Conservation (phyloP, 1,284 basidiomycete species). For the Apiotrichum veenhuisii region DNA sequence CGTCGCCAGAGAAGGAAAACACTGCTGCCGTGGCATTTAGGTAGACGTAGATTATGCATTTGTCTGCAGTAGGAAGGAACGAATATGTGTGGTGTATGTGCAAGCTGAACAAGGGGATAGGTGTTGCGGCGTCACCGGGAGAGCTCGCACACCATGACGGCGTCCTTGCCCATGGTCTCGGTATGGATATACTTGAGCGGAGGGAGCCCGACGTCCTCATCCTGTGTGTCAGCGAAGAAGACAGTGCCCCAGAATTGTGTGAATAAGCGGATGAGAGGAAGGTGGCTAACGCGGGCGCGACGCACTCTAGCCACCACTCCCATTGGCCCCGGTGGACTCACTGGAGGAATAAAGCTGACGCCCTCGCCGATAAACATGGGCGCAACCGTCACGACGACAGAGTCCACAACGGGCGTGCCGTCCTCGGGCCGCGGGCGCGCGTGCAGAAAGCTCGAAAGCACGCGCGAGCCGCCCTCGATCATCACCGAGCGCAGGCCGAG, state of each 20-base stretch:
- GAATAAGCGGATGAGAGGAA: too few species aligned
- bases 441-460: slow-evolving; percentile 73
- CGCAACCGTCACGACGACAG: slow-evolving; percentile 74
- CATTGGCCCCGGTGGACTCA: slow-evolving; percentile 14
- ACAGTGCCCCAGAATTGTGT: too few species aligned
- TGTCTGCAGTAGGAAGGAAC: not conserved
- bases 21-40: too few species aligned
- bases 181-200: slow-evolving; percentile 35
- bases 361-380: slow-evolving; percentile 76
- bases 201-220: slow-evolving; percentile 32
- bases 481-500: slow-evolving; percentile 71
- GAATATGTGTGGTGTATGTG: too few species aligned
- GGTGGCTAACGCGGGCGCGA: too few species aligned
- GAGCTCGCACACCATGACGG: slow-evolving; percentile 46
- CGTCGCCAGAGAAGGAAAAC: too few species aligned
- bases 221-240: slow-evolving; percentile 14
- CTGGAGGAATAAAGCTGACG: slow-evolving; percentile 52
- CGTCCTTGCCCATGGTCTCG: slow-evolving; percentile 47
- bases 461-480: slow-evolving; percentile 87
- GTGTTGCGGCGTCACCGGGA: too few species aligned
- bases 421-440: slow-evolving; percentile 30
- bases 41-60: not conserved
- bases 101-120: too few species aligned
- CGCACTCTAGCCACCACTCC: not conserved
- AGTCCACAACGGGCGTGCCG: slow-evolving; percentile 58